phyloP scores from a whole-genome alignment of 1,284 basidiomycete genomes.

The Trametes polyzona region DNA sequence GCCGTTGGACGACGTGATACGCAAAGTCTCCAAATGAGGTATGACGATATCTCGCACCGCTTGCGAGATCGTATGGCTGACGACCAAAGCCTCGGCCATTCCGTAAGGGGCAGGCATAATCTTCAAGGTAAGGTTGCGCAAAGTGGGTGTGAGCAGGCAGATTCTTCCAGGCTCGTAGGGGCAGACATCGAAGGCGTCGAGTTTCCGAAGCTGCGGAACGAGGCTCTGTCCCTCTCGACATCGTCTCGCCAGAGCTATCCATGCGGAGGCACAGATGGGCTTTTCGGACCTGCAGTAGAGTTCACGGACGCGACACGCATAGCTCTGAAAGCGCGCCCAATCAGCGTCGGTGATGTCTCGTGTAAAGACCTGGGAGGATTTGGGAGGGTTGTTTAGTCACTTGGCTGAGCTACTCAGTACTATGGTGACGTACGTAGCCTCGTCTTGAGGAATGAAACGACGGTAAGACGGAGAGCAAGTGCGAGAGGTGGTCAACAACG shows the following conservation, averaged over 20 bases:
- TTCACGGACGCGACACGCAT: background rate
- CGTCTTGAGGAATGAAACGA: background rate
- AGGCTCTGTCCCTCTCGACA: background rate
- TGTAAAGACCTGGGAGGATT: background rate
- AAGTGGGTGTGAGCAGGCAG: conserved; percentile 2
- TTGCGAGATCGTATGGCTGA: background rate
- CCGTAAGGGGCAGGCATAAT: background rate
- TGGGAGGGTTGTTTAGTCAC: no score
- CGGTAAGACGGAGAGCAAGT: conserved; percentile 2
- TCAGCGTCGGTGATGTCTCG: background rate
- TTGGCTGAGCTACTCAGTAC: no score
- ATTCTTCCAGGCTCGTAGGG: background rate
- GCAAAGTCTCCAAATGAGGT: background rate
- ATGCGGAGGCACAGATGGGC: background rate
- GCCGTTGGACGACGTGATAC: background rate
- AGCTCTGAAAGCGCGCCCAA: background rate
- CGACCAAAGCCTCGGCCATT: background rate
- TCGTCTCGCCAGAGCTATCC: background rate
- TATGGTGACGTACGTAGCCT: no score
- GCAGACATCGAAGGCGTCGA: background rate
- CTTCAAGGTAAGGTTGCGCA: background rate
- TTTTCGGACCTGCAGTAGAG: background rate
- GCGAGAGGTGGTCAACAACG: background rate
- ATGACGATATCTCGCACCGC: conserved; percentile 1
- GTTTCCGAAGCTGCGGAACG: background rate